Evolutionary conservation across 768 basidiomycete genomes (phyloP).

Genomic region (Lactifluus pinguis): DNA sequence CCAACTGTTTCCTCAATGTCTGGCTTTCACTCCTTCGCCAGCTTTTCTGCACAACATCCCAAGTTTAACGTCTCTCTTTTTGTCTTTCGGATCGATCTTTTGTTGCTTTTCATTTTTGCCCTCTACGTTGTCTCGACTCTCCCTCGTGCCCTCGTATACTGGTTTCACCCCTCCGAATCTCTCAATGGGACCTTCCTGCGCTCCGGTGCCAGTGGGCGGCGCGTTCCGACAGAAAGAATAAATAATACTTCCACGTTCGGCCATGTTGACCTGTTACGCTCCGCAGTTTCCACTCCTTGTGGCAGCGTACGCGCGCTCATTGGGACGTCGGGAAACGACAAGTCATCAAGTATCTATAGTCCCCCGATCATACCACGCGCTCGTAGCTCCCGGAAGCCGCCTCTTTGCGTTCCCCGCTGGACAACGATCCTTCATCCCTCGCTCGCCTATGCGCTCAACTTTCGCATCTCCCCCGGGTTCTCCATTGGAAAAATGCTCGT

Average conservation of each 20-base stretch:
- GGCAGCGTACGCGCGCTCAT: not conserved
- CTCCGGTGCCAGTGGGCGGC: not conserved
- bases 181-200: conserved; percentile 15
- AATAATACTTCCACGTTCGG: conserved; percentile 8
- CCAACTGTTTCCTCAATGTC: not conserved
- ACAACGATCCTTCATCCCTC: conserved; percentile 27
- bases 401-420: conserved; percentile 32
- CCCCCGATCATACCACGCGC: not conserved
- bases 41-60: not conserved
- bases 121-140: conserved; percentile 14
- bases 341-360: not conserved
- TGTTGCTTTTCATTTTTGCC: conserved; percentile 10
- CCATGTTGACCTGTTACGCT: not conserved
- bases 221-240: not conserved
- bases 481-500: conserved; percentile 32
- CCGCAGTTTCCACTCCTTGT: not conserved
- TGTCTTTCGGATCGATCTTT: conserved; percentile 14
- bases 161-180: conserved; percentile 15
- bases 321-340: not conserved
- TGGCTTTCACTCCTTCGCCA: not conserved
- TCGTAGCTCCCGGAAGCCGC: conserved; percentile 11
- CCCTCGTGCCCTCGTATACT: conserved; percentile 14
- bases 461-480: conserved; percentile 29
- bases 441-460: conserved; percentile 26
- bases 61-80: not conserved